Percentiles rank a stretch among this genome's conserved stretches.
These are phyloP conservation scores for Haplosporangium sp. DNA, from an alignment of 371 early-diverging fungal species.

Conservation along the genomic window DNA sequence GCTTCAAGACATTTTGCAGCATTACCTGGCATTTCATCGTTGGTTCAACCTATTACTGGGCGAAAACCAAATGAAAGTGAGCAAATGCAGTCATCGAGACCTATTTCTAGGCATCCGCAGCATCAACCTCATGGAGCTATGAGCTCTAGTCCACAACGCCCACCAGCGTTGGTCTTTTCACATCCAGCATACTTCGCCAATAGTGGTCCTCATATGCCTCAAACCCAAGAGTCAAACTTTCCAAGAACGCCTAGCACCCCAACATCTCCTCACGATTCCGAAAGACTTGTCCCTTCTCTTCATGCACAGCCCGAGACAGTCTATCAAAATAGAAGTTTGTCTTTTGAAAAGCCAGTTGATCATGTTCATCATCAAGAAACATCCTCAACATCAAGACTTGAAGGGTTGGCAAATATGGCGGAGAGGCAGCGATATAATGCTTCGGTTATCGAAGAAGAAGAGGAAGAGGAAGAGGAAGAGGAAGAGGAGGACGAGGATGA, in stretches of 20 bases:
- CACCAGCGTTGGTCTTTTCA: constrained; percentile 1
- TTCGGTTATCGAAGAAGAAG: neutral
- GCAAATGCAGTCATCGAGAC: neutral
- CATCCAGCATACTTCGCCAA: neutral
- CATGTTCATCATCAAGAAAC: neutral
- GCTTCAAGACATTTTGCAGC: constrained; percentile 25
- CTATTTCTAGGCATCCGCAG: neutral
- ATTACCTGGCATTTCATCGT: constrained; percentile 21
- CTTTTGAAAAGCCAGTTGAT: neutral
- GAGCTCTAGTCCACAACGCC: constrained; percentile 4
- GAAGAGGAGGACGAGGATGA: neutral
- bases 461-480: neutral
- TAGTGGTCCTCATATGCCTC: neutral
- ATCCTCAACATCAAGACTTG: neutral
- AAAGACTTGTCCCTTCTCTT: neutral
- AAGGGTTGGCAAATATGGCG: neutral
- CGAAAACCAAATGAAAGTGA: neutral
- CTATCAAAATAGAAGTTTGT: neutral
- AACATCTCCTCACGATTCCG: neutral
- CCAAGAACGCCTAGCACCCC: constrained; percentile 3
- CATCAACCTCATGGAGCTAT: neutral
- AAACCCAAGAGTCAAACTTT: neutral
- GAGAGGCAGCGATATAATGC: neutral
- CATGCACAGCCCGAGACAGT: neutral
- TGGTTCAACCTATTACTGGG: neutral